Conservation (phyloP, 1,284 basidiomycete species). For the Xerocomus nothofagi region DNA sequence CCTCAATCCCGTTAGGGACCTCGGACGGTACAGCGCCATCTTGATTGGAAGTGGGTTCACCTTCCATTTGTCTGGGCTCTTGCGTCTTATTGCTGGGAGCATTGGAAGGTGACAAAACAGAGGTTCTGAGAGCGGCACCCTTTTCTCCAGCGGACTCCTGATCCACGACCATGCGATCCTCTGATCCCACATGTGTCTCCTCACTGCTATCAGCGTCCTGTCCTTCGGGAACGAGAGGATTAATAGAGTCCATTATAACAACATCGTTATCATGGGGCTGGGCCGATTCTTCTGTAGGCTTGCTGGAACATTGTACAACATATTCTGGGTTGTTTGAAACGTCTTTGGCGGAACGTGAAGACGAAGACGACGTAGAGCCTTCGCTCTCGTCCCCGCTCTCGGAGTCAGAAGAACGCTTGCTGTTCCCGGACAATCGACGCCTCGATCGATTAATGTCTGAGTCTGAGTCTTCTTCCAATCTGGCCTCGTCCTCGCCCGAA, state of each 20-base stretch:
- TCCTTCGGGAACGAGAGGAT: background rate
- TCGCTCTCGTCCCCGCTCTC: constrained; percentile 24
- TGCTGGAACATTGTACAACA: background rate
- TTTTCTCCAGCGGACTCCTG: constrained; percentile 5
- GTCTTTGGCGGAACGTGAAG: background rate
- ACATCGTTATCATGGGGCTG: background rate
- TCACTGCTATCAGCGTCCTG: constrained; percentile 15
- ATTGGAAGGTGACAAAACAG: background rate
- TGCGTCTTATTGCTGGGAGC: background rate
- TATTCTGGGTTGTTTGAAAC: background rate
- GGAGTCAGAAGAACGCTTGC: constrained; percentile 20
- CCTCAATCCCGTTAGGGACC: constrained; percentile 16
- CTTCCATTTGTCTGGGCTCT: background rate
- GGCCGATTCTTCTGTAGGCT: background rate
- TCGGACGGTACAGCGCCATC: background rate
- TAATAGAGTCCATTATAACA: constrained; percentile 6
- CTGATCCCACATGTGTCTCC: constrained; percentile 24
- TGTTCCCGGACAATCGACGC: constrained; percentile 5
- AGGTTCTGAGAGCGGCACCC: background rate
- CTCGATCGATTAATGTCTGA: constrained; percentile 8
- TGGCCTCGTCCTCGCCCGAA: constrained; percentile 34
- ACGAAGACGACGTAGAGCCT: constrained; percentile 14
- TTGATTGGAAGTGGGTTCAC: background rate
- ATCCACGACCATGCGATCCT: constrained; percentile 23
- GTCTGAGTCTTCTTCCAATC: constrained; percentile 33